phyloP scores from a whole-genome alignment of 2,329 filamentous ascomycete genomes.

The Bipolaris cookei region DNA sequence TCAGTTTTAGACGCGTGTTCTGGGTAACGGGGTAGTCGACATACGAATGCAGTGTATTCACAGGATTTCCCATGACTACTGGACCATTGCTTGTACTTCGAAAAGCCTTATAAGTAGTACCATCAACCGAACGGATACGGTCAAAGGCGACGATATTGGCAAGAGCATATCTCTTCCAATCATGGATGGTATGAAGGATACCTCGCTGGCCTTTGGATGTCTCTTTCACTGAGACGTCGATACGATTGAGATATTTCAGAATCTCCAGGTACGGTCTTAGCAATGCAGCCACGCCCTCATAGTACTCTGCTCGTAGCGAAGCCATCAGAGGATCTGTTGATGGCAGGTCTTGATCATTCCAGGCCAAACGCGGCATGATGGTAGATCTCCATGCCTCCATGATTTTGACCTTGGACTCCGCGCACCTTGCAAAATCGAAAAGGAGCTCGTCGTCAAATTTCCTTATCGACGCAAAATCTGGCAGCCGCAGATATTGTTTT shows the following conservation, averaged over 20 bases:
- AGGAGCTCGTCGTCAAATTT: background rate
- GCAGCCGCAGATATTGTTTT: background rate
- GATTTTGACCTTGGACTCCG: background rate
- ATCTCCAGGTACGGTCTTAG: background rate
- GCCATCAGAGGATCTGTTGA: conserved; percentile 4
- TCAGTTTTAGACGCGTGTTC: background rate
- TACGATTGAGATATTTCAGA: background rate
- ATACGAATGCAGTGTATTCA: background rate
- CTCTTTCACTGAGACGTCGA: background rate
- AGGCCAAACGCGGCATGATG: background rate
- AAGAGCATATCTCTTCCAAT: background rate
- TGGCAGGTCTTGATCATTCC: background rate
- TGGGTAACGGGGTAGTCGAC: background rate
- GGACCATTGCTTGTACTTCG: background rate
- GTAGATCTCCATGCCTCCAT: background rate
- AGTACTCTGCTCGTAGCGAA: conserved; percentile 5
- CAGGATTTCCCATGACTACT: background rate
- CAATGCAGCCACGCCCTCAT: background rate
- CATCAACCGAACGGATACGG: background rate
- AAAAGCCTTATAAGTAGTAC: no score
- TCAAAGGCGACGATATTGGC: background rate
- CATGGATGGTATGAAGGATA: background rate
- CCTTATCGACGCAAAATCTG: background rate
- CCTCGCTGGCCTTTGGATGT: background rate
- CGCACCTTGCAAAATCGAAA: background rate